A percentile compares a stretch with the other conserved stretches of the same genome.
Conservation (phyloP, 805 yeast species). For the Lipomyces yamanashiensis region DNA sequence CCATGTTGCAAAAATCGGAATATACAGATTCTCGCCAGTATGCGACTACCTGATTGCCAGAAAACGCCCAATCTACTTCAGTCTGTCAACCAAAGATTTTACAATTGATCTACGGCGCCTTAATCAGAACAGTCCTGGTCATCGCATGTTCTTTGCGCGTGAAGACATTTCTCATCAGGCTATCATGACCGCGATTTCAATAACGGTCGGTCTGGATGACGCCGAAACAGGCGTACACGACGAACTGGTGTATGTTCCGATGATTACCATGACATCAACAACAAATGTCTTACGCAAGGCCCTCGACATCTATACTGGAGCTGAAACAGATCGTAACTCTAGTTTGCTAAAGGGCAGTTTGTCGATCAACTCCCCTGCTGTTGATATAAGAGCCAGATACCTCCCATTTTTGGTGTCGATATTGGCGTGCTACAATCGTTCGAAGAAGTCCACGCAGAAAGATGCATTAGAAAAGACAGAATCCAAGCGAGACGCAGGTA, state of each 20-base stretch:
- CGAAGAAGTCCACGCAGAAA: background rate
- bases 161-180: constrained; percentile 50
- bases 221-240: constrained; percentile 41
- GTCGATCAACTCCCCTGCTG: constrained; percentile 46
- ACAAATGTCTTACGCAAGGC: constrained; percentile 47
- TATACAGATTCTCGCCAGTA: constrained; percentile 41
- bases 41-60: constrained; percentile 3
- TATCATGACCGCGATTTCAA: constrained; percentile 44
- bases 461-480: background rate
- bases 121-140: constrained; percentile 49
- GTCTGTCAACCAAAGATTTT: constrained; percentile 44
- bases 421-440: constrained; percentile 6
- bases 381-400: constrained; percentile 47
- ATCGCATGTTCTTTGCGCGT: constrained; percentile 45
- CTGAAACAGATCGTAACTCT: constrained; percentile 38
- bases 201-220: constrained; percentile 45
- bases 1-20: constrained; percentile 43
- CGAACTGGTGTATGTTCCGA: constrained; percentile 48
- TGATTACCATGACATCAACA: constrained; percentile 45
- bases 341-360: constrained; percentile 43
- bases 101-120: constrained; percentile 47
- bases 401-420: constrained; percentile 43
- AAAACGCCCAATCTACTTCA: constrained; percentile 14
- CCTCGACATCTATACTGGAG: constrained; percentile 42
- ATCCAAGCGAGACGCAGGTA: background rate